A percentile compares a stretch with the other conserved stretches of the same genome.
phyloP scores from a whole-genome alignment of 305 asterid genomes.

The Coffea humblotiana region DNA sequence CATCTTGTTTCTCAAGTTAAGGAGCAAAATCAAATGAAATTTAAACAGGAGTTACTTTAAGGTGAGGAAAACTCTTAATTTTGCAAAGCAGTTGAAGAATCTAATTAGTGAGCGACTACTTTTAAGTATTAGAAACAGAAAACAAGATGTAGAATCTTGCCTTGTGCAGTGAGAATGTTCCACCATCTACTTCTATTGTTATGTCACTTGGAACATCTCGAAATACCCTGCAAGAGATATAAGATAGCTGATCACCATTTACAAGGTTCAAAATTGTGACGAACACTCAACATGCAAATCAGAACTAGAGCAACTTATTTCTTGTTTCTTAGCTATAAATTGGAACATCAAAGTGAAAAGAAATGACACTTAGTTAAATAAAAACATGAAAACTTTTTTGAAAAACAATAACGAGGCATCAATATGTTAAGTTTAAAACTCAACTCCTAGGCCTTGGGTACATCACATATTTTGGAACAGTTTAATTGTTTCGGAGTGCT shows the following conservation, averaged over 20 bases:
- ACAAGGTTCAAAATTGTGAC: neutral
- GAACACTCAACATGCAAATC: neutral
- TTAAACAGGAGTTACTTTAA: no score
- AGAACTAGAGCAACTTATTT: neutral
- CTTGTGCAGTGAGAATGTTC: slow-evolving; percentile 76
- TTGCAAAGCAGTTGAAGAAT: neutral
- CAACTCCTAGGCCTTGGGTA: neutral
- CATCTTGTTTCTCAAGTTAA: neutral
- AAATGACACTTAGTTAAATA: neutral
- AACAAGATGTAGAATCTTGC: slow-evolving; percentile 38
- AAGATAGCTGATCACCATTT: slow-evolving; percentile 8
- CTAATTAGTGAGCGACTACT: neutral
- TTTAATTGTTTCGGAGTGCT: neutral
- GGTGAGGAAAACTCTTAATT: neutral
- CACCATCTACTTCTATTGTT: slow-evolving; percentile 64
- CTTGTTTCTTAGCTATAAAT: neutral
- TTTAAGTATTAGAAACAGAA: neutral
- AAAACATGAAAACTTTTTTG: neutral
- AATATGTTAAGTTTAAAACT: neutral
- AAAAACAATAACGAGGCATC: neutral
- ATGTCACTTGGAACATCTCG: slow-evolving; percentile 86
- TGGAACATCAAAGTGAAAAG: neutral
- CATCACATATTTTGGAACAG: neutral
- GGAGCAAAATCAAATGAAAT: neutral
- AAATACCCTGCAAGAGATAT: slow-evolving; percentile 59